Percentiles rank a stretch among this genome's conserved stretches.
phyloP scores from a whole-genome alignment of 129 eudicot genomes.

The Cynara cardunculus region DNA sequence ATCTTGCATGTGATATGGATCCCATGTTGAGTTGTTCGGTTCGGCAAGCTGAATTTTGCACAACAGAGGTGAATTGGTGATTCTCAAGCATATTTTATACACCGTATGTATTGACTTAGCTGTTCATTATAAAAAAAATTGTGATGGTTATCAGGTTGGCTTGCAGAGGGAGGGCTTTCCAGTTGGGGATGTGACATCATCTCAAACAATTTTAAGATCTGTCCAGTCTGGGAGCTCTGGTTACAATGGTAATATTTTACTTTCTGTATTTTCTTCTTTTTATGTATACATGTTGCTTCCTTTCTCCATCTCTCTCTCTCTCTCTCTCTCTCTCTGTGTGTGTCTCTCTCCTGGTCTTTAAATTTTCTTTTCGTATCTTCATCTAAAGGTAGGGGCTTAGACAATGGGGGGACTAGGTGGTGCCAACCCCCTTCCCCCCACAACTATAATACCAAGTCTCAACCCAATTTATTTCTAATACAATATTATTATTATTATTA shows the following conservation, averaged over 20 bases:
- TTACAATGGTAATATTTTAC: slow-evolving; percentile 28
- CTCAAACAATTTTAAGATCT: slow-evolving; percentile 26
- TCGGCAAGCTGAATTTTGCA: slow-evolving; percentile 21
- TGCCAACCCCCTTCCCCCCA: too few relatives aligned
- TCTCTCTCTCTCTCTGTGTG: too few relatives aligned
- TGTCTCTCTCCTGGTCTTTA: too few relatives aligned
- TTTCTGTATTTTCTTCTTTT: slow-evolving; percentile 3
- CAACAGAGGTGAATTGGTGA: slow-evolving; percentile 37
- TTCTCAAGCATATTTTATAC: not conserved
- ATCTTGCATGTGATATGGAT: slow-evolving; percentile 22
- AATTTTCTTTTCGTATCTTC: not conserved
- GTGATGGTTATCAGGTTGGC: slow-evolving; percentile 18
- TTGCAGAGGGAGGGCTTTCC: slow-evolving; percentile 37
- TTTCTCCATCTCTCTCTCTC: not conserved
- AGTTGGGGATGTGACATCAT: slow-evolving; percentile 19
- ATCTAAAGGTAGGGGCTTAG: too few relatives aligned
- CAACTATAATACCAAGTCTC: too few relatives aligned
- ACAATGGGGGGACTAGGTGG: too few relatives aligned
- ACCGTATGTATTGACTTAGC: not conserved
- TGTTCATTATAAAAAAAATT: not conserved
- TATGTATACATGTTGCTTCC: not conserved
- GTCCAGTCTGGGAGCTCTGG: slow-evolving; percentile 12
- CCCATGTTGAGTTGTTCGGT: slow-evolving; percentile 18
- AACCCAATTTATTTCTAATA: too few relatives aligned
- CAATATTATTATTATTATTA: too few relatives aligned